Evolutionary conservation across 176 grass and related monocot genomes (phyloP).

Genomic region (Aegilops bicornis): DNA sequence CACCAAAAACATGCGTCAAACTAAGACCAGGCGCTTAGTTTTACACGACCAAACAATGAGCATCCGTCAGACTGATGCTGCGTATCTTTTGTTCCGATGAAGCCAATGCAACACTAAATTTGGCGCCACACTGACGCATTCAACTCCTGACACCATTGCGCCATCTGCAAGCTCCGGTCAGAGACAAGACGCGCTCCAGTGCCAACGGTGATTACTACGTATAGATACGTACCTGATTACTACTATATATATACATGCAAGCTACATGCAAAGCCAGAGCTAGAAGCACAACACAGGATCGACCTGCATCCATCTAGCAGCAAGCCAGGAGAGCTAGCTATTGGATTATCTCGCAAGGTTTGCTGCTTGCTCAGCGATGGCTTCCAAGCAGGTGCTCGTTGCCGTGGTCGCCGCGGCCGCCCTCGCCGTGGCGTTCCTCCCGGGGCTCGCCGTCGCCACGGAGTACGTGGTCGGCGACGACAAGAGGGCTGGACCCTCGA

Average conservation of each 20-base stretch:
- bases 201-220: neutral
- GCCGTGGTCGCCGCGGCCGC: too few relatives aligned
- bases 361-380: conserved; percentile 22
- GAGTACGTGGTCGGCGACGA: conserved; percentile 20
- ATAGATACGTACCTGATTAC: neutral
- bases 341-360: neutral
- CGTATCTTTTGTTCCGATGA: neutral
- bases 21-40: too few relatives aligned
- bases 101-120: neutral
- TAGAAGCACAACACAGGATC: neutral
- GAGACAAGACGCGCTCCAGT: neutral
- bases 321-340: neutral
- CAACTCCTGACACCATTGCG: neutral
- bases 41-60: too few relatives aligned
- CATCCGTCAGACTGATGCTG: too few relatives aligned
- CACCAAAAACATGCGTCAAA: too few relatives aligned
- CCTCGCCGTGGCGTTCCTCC: neutral
- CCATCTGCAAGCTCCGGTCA: neutral
- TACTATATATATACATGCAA: too few relatives aligned
- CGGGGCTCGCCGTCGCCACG: neutral
- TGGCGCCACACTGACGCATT: neutral
- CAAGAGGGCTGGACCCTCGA: too few relatives aligned
- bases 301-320: neutral
- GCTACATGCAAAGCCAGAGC: too few relatives aligned
- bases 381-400: conserved; percentile 22